Conservation (phyloP, 2,329 filamentous ascomycete species). For the Ramichloridium luteum region DNA sequence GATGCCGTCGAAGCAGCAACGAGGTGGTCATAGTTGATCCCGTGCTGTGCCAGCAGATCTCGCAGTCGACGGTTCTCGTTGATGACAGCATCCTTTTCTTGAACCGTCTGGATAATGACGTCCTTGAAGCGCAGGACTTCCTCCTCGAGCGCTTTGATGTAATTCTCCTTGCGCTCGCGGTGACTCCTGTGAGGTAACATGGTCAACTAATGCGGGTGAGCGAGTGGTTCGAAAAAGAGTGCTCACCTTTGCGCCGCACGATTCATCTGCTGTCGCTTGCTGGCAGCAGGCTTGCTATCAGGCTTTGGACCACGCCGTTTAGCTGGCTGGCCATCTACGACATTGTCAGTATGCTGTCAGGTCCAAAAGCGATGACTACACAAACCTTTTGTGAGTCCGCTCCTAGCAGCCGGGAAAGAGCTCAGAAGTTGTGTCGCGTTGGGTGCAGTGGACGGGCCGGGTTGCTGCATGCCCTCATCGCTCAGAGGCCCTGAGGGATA, state of each 20-base stretch:
- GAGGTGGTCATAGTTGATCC: slow-evolving; percentile 46
- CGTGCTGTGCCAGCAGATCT: slow-evolving; percentile 46
- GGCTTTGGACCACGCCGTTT: slow-evolving; percentile 92
- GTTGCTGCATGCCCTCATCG: too few relatives aligned
- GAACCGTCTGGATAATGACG: slow-evolving; percentile 58
- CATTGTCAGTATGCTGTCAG: slow-evolving; percentile 3
- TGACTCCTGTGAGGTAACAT: slow-evolving; percentile 55
- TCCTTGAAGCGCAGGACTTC: slow-evolving; percentile 84
- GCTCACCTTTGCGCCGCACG: slow-evolving; percentile 83
- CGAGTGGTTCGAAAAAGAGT: too few relatives aligned
- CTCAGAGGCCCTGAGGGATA: too few relatives aligned
- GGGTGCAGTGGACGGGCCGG: too few relatives aligned
- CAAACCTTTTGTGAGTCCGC: too few relatives aligned
- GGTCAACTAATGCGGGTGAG: slow-evolving; percentile 1
- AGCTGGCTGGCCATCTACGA: slow-evolving; percentile 64
- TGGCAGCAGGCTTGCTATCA: slow-evolving; percentile 88
- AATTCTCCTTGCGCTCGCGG: slow-evolving; percentile 89
- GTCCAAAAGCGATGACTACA: too few relatives aligned
- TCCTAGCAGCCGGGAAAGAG: too few relatives aligned
- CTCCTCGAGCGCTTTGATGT: slow-evolving; percentile 86
- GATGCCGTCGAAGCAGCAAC: too few relatives aligned
- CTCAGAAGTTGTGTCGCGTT: too few relatives aligned
- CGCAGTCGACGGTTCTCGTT: slow-evolving; percentile 72
- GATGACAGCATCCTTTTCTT: slow-evolving; percentile 62
- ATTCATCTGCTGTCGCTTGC: slow-evolving; percentile 84